Base-by-base conservation (phyloP, 768 basidiomycete species). In the Lanmaoa rubissima region DNA sequence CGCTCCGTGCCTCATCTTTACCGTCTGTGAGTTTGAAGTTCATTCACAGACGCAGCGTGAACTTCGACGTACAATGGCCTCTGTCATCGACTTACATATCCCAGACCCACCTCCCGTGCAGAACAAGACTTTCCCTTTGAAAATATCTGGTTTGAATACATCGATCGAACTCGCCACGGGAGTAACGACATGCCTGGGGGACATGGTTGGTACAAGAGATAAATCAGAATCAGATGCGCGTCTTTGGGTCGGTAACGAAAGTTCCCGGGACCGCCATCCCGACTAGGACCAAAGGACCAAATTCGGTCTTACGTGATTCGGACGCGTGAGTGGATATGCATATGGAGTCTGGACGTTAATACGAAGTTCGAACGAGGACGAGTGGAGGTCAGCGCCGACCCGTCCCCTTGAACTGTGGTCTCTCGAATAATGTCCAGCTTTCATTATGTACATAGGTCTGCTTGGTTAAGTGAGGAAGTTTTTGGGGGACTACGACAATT, bases 51-150 rank as follows among this genome's bases (percentile, higher is more conserved):
- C 32, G 28, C 1, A 28, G 13, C 32, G 12, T n/a, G 16, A 31
- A 36, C 35, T 12, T 48, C 19, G 41, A 73, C 85, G 48, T 71
- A 94, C 92, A 66, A 96, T 77, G 21, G 86, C 82, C 66, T 92
- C 84, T 36, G 89, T 90, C 88, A 96, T 94, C 48, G 76, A 83
- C 63, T 87, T 87, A 76, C 94, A 93, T 74, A 99, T 98, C 16
- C 95, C 96, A 56, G 91, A 91, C 2, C 90, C 90, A 16, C 93
- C 94, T 38, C 94, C 94, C 0, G 94, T 96, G 74, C 89, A 93
- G 74, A 92, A 90, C 5, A 92, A 76, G 21, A 95, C 92, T 69
- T 95, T 97, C 58, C 90, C 93, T 60, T 86, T 84, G 83, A 96
- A 96, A 32, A 98, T 79, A 61, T 90, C 87, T 2, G 75, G 67